A percentile compares a stretch with the other conserved stretches of the same genome.
Evolutionary conservation across 805 yeast species (phyloP).

Genomic region (Candida sonorensis): DNA sequence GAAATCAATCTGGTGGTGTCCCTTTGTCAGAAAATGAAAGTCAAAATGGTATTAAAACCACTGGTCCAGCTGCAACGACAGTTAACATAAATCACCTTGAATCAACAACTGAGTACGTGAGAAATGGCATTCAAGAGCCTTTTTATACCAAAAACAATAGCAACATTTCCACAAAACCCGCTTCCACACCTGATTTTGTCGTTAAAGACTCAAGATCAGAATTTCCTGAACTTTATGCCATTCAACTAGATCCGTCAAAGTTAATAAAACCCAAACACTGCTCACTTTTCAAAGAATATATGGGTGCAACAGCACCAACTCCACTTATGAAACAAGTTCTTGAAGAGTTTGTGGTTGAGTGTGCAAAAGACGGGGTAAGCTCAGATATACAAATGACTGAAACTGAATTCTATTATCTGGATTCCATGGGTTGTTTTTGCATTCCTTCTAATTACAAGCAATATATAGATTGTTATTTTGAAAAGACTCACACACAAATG

Average conservation of each 20-base stretch:
- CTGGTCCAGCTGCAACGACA: no score
- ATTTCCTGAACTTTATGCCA: constrained; percentile 18
- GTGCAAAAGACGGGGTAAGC: constrained; percentile 1
- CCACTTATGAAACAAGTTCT: constrained; percentile 25
- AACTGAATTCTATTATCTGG: constrained; percentile 16
- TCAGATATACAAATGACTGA: constrained; percentile 9
- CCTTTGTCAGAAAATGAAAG: no score
- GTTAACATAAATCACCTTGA: no score
- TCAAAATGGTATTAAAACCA: no score
- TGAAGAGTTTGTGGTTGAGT: constrained; percentile 16
- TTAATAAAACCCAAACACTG: constrained; percentile 12
- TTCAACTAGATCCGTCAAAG: constrained; percentile 15
- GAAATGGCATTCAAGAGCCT: no score
- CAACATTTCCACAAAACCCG: neutral
- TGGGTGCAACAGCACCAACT: constrained; percentile 28
- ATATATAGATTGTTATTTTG: constrained; percentile 55
- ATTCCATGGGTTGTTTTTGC: constrained; percentile 51
- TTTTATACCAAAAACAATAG: neutral
- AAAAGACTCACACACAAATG: constrained; percentile 55
- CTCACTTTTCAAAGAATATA: constrained; percentile 20
- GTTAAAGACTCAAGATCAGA: constrained; percentile 17
- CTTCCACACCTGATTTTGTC: constrained; percentile 12
- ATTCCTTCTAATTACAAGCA: constrained; percentile 58
- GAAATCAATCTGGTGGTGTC: no score
- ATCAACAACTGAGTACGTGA: no score